Evolutionary conservation across 192 early-diverging fungal genomes (phyloP), one percentile per base, ranked within the genome.

Genomic region (Fimicolochytrium jonesii): DNA sequence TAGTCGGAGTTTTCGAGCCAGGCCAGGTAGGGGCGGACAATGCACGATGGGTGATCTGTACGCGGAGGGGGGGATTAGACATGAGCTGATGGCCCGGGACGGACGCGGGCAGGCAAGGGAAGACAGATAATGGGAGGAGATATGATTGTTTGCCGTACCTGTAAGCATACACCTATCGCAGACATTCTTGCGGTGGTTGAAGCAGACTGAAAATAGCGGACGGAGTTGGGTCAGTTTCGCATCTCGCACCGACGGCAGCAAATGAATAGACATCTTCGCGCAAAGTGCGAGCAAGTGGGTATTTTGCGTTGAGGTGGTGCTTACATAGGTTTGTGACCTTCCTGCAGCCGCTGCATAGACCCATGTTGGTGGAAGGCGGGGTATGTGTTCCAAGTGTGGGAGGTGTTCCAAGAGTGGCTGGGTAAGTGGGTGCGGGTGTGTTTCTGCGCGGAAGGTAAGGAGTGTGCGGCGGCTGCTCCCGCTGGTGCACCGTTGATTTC

Each of bases 1-100:
- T 72, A 83, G 51, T 82, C 81, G 35, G 57, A 62, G 64, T 82
- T 81, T 59, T 83, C 72, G 17, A 83, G 76, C 81, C 81, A 83
- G 42, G 73, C 67, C 44, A 83, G 61, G 67, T 83, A 83, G 25
- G 77, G 70, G 28, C 70, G 53, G 25, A 83, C 81, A 67, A 62
- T 18, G 42, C 50, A 55, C 3, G 33, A 34, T 33, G 53, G 53
- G 53, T 55, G 53, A 22, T 55, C 59, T 39, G 28, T 34, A 29
- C 20, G 47, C 26, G 54, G 30, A 61, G 31, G 48, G 13, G 37
- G n/a, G n/a, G n/a, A n/a, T n/a, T n/a, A n/a, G n/a, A n/a, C n/a
- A n/a, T n/a, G n/a, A n/a, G n/a, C n/a, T n/a, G n/a, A n/a, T n/a
- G n/a, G n/a, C n/a, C n/a, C n/a, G n/a, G n/a, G n/a, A n/a, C n/a